Base-by-base conservation (phyloP, 768 basidiomycete genomes). In the Suillus placidus region DNA sequence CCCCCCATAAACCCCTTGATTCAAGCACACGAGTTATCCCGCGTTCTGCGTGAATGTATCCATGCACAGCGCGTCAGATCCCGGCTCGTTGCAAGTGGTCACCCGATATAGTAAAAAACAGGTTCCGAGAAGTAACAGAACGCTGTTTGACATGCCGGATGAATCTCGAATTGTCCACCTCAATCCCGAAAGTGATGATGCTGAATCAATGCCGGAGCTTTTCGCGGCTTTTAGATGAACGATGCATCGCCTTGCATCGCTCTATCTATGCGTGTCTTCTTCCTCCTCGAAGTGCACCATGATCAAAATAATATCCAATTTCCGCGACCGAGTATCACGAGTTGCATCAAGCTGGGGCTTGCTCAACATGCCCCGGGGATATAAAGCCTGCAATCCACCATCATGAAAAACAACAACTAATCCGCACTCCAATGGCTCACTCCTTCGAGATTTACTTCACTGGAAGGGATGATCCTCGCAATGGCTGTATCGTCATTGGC, bases 401-500 rank as follows among this genome's bases (percentile, higher is more conserved):
- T 26, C 16, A 13, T 51, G 52, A 42, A 34, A 45, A 57, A 60
- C 64, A 57, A 60, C 64, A 69, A 40, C 61, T 52, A 63, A 14
- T 45, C 38, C 62, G 42, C 66, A 62, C 64, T 61, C 45, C 69
- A 62, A 77, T 80, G 81, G 74, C 72, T 51, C 78, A 80, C 65
- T 79, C 82, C 66, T 88, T 82, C 75, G 78, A 84, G 72, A 77
- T 92, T 40, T 90, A 84, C 78, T 92, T 91, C 81, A 88, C 88
- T 56, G 87, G 89, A 63, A 80, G 80, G 72, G 87, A 88, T 74
- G 84, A 92, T 78, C 89, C 90, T 54, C 85, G 89, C 63, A 71
- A 84, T 64, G 82, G 81, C 65, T 89, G 87, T 73, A 82, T 87
- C 65, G 77, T 91, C 78, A 90, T 91, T 69, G 88, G 90, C 47